These are phyloP conservation scores for Ammopiptanthus mongolicus DNA, from an alignment of 306 rosid species.

Conservation along the genomic window DNA sequence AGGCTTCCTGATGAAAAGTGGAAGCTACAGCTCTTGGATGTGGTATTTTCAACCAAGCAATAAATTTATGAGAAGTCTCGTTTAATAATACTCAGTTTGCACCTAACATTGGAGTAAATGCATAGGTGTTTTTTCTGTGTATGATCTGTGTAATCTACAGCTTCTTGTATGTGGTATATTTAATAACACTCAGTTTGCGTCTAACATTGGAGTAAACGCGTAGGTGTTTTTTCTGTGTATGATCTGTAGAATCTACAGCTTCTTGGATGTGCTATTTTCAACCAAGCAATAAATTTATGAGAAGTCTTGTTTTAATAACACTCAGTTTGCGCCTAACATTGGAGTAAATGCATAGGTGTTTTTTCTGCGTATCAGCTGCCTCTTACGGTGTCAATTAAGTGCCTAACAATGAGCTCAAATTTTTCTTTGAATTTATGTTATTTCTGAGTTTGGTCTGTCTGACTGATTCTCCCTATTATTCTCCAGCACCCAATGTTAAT, in stretches of 20 bases:
- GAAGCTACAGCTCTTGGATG: conserved; percentile 15
- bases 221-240: too few relatives aligned
- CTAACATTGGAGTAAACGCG: too few relatives aligned
- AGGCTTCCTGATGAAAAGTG: conserved; percentile 11
- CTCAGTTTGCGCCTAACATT: neutral
- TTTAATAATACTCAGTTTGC: neutral
- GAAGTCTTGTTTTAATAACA: neutral
- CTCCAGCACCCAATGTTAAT: conserved; percentile 37
- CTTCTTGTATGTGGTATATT: too few relatives aligned
- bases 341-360: neutral
- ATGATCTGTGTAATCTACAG: too few relatives aligned
- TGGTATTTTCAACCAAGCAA: neutral
- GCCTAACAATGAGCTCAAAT: neutral
- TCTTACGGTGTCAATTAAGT: neutral
- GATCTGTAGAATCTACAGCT: too few relatives aligned
- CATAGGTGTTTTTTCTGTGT: neutral
- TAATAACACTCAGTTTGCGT: too few relatives aligned
- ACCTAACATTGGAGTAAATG: neutral
- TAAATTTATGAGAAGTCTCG: conserved; percentile 4
- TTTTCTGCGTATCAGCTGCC: neutral
- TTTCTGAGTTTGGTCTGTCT: conserved; percentile 13
- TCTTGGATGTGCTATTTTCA: conserved; percentile 6
- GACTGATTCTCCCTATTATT: conserved; percentile 8
- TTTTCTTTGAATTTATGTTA: neutral
- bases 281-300: neutral